Conservation (phyloP, 2,329 filamentous ascomycete species). For the Paraconiothyrium sp. region DNA sequence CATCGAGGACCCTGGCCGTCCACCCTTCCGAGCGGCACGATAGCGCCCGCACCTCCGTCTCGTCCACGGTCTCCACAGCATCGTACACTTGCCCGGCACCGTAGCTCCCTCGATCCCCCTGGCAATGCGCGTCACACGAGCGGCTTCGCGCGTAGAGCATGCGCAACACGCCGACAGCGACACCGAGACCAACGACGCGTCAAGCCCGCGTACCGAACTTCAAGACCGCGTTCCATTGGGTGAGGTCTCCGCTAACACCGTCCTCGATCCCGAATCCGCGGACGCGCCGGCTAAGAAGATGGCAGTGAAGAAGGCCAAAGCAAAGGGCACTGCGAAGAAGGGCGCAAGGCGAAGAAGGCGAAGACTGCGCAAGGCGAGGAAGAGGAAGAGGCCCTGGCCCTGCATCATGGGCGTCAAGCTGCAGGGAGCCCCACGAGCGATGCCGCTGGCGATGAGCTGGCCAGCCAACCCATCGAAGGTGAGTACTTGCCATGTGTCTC, state of each 20-base stretch:
- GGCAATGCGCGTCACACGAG: constrained; percentile 56
- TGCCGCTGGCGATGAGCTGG: constrained; percentile 31
- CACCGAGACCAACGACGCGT: constrained; percentile 38
- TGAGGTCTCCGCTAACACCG: constrained; percentile 51
- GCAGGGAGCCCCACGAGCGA: constrained; percentile 32
- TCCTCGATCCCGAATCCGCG: constrained; percentile 30
- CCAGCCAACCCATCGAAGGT: constrained; percentile 29
- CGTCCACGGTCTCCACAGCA: constrained; percentile 19
- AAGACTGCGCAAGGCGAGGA: constrained; percentile 36
- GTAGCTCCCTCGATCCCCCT: constrained; percentile 6
- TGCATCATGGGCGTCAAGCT: constrained; percentile 35
- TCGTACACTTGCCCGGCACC: neutral
- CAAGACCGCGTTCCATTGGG: constrained; percentile 50
- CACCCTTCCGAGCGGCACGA: neutral
- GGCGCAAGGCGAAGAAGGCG: constrained; percentile 38
- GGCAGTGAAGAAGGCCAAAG: constrained; percentile 42
- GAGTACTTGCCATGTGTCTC: constrained; percentile 17
- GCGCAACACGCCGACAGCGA: constrained; percentile 51
- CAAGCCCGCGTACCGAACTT: constrained; percentile 27
- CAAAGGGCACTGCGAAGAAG: constrained; percentile 45
- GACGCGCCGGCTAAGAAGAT: constrained; percentile 40
- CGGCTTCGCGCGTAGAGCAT: constrained; percentile 51
- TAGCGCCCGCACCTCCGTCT: constrained; percentile 8
- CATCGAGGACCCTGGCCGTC: neutral
- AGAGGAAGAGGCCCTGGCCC: constrained; percentile 29